Conservation (phyloP, 2,329 filamentous ascomycete genomes). For the Ophiosphaerella narmari region DNA sequence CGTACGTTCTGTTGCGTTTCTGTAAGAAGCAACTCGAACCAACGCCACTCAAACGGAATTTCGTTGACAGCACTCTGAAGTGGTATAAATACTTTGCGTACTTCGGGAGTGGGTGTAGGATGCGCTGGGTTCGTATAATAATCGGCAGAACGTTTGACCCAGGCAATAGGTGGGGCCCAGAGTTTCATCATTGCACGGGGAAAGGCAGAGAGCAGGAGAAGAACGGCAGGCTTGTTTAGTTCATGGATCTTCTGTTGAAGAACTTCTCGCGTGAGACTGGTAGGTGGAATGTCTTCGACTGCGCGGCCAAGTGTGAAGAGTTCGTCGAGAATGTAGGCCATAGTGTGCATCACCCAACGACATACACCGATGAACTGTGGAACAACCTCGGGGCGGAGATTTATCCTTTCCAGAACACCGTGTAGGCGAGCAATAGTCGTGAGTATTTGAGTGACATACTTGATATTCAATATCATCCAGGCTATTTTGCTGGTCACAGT, state of each 20-base stretch:
- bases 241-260: conserved; percentile 31
- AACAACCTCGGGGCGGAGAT: conserved; percentile 40
- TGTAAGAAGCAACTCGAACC: conserved; percentile 54
- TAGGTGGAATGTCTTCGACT: conserved; percentile 23
- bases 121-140: conserved; percentile 41
- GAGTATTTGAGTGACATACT: conserved; percentile 67
- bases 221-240: conserved; percentile 42
- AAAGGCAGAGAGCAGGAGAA: conserved; percentile 41
- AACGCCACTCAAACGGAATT: conserved; percentile 50
- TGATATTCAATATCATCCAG: conserved; percentile 74
- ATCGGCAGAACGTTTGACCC: conserved; percentile 35
- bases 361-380: conserved; percentile 66
- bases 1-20: conserved; percentile 70
- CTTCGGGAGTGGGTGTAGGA: conserved; percentile 47
- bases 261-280: conserved; percentile 44
- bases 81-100: conserved; percentile 52
- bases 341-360: conserved; percentile 75
- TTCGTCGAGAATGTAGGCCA: conserved; percentile 60
- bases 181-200: conserved; percentile 45
- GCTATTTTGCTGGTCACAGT: conserved; percentile 74
- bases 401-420: conserved; percentile 56
- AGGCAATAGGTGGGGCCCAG: conserved; percentile 37
- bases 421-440: conserved; percentile 58
- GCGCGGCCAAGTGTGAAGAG: conserved; percentile 44
- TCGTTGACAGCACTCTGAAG: conserved; percentile 37